Evolutionary conservation across 225 moss, liverwort and hornwort species (phyloP).

Genomic region (Physcomitrium patens): DNA sequence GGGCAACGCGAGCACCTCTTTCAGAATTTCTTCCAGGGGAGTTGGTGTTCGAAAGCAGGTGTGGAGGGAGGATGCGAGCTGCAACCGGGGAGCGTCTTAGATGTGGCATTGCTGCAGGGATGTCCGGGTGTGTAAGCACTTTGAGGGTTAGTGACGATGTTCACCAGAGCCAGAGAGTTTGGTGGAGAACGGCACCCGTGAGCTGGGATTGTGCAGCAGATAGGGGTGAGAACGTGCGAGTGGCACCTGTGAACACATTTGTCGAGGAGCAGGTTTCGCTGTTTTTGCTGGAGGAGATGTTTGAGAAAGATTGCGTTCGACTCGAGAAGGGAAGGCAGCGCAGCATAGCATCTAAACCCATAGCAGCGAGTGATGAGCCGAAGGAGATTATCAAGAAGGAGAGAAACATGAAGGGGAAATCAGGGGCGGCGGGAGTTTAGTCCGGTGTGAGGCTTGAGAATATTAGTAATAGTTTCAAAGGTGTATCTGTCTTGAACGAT

Average conservation of each 20-base stretch:
- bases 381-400: constrained; percentile 30
- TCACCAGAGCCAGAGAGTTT: constrained; percentile 21
- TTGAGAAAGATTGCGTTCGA: constrained; percentile 35
- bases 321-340: constrained; percentile 19
- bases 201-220: not conserved
- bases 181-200: constrained; percentile 1
- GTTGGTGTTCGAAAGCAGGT: not conserved
- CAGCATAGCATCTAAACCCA: constrained; percentile 1
- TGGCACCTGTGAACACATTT: constrained; percentile 33
- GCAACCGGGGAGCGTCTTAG: constrained; percentile 10
- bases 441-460: constrained; percentile 60
- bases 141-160: constrained; percentile 23
- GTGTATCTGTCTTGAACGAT: constrained; percentile 46
- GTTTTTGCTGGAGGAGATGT: constrained; percentile 41
- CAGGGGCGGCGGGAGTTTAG: constrained; percentile 48
- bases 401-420: constrained; percentile 30
- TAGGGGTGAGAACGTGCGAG: constrained; percentile 20
- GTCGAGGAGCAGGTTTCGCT: constrained; percentile 39
- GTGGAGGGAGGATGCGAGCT: not conserved
- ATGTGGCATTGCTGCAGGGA: constrained; percentile 9
- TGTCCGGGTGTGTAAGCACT: constrained; percentile 19
- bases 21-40: not conserved
- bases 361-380: not conserved
- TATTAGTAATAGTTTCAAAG: constrained; percentile 55
- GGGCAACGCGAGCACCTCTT: constrained; percentile 21